Percentiles rank a stretch among this genome's conserved stretches.
Conservation (phyloP, 108 stramenopile genomes). For the Hondaea fermentalgiana region DNA sequence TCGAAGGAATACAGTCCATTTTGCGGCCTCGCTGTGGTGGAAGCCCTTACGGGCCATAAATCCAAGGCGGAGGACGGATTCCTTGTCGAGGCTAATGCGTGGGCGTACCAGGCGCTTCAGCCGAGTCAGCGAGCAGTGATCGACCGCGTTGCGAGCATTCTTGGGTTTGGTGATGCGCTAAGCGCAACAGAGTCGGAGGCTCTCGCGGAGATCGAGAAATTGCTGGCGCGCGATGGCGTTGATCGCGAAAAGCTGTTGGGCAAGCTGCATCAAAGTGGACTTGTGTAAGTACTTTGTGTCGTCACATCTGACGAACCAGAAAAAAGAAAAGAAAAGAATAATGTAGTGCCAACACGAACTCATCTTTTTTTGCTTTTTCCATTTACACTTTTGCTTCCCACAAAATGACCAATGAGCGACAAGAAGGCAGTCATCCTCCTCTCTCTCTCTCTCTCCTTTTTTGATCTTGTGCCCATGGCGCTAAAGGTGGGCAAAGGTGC, state of each 20-base stretch:
- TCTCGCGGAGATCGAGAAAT: background rate
- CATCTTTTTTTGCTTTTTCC: no score
- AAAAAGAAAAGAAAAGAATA: no score
- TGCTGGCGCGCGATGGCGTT: background rate
- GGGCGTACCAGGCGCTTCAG: slow-evolving; percentile 13
- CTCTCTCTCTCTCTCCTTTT: no score
- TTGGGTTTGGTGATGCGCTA: background rate
- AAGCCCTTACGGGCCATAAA: slow-evolving; percentile 22
- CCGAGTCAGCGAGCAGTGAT: background rate
- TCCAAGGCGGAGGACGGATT: background rate
- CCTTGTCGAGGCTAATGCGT: background rate
- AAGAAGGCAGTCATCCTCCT: no score
- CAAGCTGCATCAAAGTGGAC: background rate
- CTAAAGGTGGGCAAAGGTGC: no score
- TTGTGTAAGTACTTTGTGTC: no score
- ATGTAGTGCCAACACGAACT: no score
- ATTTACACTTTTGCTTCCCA: no score
- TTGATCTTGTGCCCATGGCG: no score
- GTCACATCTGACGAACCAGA: no score
- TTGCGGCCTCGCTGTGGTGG: slow-evolving; percentile 38
- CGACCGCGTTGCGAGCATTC: background rate
- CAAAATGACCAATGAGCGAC: no score
- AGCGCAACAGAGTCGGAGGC: background rate
- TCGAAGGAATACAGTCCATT: slow-evolving; percentile 43
- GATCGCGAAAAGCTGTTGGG: background rate